Conservation (phyloP, 2,329 filamentous ascomycete genomes). For the Fusarium sacchari region DNA sequence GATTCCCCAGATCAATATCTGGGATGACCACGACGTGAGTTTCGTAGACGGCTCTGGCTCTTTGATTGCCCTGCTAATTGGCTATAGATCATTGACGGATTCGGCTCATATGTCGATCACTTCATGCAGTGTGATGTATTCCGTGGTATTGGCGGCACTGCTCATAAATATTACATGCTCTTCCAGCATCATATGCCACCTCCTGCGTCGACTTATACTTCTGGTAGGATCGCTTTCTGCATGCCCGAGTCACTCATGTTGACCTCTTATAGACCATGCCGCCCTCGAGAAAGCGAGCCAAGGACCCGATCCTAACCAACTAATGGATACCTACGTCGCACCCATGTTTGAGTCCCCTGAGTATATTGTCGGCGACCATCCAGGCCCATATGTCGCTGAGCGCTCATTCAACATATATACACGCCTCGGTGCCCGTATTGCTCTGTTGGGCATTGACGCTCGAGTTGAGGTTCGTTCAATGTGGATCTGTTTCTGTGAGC, state of each 20-base stretch:
- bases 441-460: slow-evolving; percentile 90
- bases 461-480: slow-evolving; percentile 75
- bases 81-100: slow-evolving; percentile 83
- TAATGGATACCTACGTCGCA: slow-evolving; percentile 78
- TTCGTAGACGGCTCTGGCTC: not conserved
- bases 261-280: slow-evolving; percentile 36
- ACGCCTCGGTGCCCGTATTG: slow-evolving; percentile 82
- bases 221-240: slow-evolving; percentile 25
- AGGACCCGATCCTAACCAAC: slow-evolving; percentile 74
- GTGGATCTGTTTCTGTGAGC: not conserved
- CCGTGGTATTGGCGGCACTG: slow-evolving; percentile 87
- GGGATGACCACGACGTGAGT: slow-evolving; percentile 91
- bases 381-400: slow-evolving; percentile 90
- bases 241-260: slow-evolving; percentile 3
- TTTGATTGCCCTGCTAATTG: slow-evolving; percentile 51
- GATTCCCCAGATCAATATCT: slow-evolving; percentile 96
- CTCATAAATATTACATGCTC: slow-evolving; percentile 97
- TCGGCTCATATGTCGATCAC: slow-evolving; percentile 90
- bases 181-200: slow-evolving; percentile 96
- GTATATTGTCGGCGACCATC: slow-evolving; percentile 81
- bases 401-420: slow-evolving; percentile 88
- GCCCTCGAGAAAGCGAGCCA: slow-evolving; percentile 51
- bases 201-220: slow-evolving; percentile 83
- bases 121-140: slow-evolving; percentile 96
- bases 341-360: slow-evolving; percentile 67